Percentiles rank a stretch among this genome's conserved stretches.
Evolutionary conservation across 2,329 filamentous ascomycete species (phyloP).

Genomic region (Fusarium sp.): DNA sequence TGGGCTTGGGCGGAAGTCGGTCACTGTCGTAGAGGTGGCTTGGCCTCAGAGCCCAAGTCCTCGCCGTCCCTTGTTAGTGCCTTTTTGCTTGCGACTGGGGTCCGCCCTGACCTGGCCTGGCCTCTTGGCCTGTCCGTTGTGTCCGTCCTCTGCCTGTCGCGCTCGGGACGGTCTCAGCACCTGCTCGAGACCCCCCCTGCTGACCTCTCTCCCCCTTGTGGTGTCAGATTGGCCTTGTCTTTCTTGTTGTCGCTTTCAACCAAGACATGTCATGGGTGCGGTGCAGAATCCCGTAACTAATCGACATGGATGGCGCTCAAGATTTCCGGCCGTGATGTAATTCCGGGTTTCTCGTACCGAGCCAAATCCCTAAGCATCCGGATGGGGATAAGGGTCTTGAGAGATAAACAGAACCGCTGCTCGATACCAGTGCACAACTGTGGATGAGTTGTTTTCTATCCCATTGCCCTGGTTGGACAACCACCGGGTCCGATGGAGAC

Average conservation of each 20-base stretch:
- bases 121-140: background rate
- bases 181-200: slow-evolving; percentile 6
- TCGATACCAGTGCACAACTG: slow-evolving; percentile 28
- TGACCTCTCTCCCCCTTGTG: slow-evolving; percentile 4
- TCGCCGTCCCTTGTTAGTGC: slow-evolving; percentile 13
- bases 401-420: slow-evolving; percentile 34
- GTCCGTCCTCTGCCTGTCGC: background rate
- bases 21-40: slow-evolving; percentile 11
- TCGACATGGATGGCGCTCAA: slow-evolving; percentile 8
- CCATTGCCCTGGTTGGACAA: slow-evolving; percentile 37
- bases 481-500: slow-evolving; percentile 14
- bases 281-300: background rate
- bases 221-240: slow-evolving; percentile 10
- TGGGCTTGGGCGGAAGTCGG: slow-evolving; percentile 23
- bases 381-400: slow-evolving; percentile 34
- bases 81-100: slow-evolving; percentile 16
- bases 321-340: slow-evolving; percentile 30
- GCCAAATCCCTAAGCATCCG: slow-evolving; percentile 15
- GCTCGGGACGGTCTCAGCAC: slow-evolving; percentile 27
- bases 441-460: slow-evolving; percentile 36
- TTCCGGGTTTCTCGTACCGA: slow-evolving; percentile 19
- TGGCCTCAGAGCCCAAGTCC: slow-evolving; percentile 17
- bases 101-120: slow-evolving; percentile 13
- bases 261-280: background rate
- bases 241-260: slow-evolving; percentile 1